Conservation (phyloP, 257 asterid species). For the Nicotiana otophora region DNA sequence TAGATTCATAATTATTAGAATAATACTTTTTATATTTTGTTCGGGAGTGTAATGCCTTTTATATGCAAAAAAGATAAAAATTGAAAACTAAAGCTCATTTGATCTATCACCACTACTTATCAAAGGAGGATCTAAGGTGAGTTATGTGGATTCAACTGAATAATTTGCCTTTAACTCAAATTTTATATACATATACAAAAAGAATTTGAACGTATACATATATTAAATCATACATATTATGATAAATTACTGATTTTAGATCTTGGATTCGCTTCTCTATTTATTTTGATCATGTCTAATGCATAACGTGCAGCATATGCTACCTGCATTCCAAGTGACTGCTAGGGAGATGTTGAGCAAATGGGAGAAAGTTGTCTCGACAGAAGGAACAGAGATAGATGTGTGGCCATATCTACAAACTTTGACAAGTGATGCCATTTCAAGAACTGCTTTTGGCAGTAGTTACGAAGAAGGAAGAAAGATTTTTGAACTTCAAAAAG, state of each 20-base stretch:
- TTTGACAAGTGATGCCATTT: conserved; percentile 20
- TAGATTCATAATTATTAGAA: too few species aligned
- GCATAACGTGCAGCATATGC: conserved; percentile 2
- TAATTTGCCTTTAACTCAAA: neutral
- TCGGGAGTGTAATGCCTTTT: too few species aligned
- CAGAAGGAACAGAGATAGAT: conserved; percentile 8
- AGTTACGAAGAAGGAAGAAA: conserved; percentile 13
- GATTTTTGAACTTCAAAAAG: conserved; percentile 18
- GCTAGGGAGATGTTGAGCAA: conserved; percentile 7
- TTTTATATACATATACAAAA: neutral
- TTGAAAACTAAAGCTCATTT: neutral
- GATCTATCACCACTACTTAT: neutral
- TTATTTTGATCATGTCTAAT: neutral
- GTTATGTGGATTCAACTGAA: neutral
- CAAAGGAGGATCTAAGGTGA: neutral
- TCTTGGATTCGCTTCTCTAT: neutral
- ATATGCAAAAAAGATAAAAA: too few species aligned
- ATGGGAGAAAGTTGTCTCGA: conserved; percentile 11
- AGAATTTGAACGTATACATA: neutral
- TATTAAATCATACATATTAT: neutral
- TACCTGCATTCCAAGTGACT: conserved; percentile 11
- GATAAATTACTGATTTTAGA: neutral
- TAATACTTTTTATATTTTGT: too few species aligned
- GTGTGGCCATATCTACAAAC: conserved; percentile 17
- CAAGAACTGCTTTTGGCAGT: conserved; percentile 12